A percentile compares a stretch with the other conserved stretches of the same genome.
Evolutionary conservation across 2,329 filamentous ascomycete genomes (phyloP).

Genomic region (Anisogramma anomala): DNA sequence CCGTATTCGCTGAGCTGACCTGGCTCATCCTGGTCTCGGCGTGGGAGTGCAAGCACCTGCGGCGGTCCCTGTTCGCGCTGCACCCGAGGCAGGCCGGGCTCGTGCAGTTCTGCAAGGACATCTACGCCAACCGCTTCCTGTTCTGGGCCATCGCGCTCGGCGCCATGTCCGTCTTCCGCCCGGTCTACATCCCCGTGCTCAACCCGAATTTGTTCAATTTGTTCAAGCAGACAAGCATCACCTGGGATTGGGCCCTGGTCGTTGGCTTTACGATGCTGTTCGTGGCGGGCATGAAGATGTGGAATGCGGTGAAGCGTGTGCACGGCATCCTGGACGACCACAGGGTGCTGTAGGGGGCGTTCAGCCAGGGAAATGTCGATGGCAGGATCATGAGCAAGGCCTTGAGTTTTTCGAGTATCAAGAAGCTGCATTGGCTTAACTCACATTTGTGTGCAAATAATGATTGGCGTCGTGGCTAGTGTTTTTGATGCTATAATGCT

Average conservation of each 20-base stretch:
- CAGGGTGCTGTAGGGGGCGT: constrained; percentile 37
- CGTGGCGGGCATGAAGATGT: constrained; percentile 55
- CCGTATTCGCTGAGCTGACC: constrained; percentile 61
- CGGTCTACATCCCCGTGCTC: constrained; percentile 61
- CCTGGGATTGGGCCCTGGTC: constrained; percentile 65
- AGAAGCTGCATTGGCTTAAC: too few species aligned
- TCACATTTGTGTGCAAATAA: not conserved
- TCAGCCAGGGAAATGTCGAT: constrained; percentile 39
- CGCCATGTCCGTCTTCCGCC: constrained; percentile 50
- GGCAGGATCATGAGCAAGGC: constrained; percentile 35
- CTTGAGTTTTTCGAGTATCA: constrained; percentile 41
- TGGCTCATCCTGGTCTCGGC: constrained; percentile 64
- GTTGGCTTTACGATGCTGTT: constrained; percentile 53
- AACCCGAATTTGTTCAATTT: constrained; percentile 61
- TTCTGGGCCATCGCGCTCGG: constrained; percentile 55
- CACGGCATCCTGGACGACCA: constrained; percentile 41
- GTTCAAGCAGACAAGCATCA: constrained; percentile 60
- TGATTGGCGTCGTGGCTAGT: too few species aligned
- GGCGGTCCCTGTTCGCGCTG: constrained; percentile 59
- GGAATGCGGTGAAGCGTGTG: constrained; percentile 57
- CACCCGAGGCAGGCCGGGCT: constrained; percentile 38
- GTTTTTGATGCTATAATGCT: too few species aligned
- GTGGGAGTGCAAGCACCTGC: constrained; percentile 67
- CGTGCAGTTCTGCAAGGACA: constrained; percentile 47
- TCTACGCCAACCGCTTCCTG: constrained; percentile 59